A percentile compares a stretch with the other conserved stretches of the same genome.
Conservation (phyloP, 2,329 filamentous ascomycete species). For the Aspergillus candidus region DNA sequence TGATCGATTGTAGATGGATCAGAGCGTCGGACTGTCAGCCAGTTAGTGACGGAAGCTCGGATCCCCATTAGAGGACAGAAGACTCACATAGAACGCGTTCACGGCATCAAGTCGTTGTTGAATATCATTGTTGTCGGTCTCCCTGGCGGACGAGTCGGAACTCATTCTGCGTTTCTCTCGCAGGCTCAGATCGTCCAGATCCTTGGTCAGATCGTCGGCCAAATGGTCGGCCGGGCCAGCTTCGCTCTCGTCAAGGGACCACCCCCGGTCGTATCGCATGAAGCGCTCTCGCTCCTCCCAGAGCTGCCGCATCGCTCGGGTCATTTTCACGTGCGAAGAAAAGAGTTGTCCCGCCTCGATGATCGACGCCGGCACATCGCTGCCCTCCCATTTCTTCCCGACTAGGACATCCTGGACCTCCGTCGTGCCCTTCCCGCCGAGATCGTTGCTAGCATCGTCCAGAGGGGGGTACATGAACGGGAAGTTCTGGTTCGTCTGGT, state of each 20-base stretch:
- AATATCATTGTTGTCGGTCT: slow-evolving; percentile 35
- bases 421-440: slow-evolving; percentile 81
- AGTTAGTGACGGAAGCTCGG: neutral
- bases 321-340: slow-evolving; percentile 82
- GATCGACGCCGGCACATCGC: slow-evolving; percentile 85
- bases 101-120: slow-evolving; percentile 62
- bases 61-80: neutral
- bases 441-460: slow-evolving; percentile 79
- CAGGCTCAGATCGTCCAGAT: slow-evolving; percentile 16
- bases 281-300: slow-evolving; percentile 93
- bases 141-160: slow-evolving; percentile 15
- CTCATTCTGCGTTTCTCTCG: slow-evolving; percentile 13
- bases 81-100: slow-evolving; percentile 77
- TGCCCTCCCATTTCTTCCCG: slow-evolving; percentile 84
- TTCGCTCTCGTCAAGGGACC: slow-evolving; percentile 52
- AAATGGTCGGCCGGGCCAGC: slow-evolving; percentile 31
- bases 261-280: slow-evolving; percentile 86
- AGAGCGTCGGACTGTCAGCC: slow-evolving; percentile 60
- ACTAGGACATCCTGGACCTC: slow-evolving; percentile 74
- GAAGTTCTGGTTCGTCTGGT: slow-evolving; percentile 98
- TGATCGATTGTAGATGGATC: slow-evolving; percentile 82
- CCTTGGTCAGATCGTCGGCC: slow-evolving; percentile 38
- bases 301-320: slow-evolving; percentile 80
- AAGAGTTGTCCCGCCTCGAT: slow-evolving; percentile 92
- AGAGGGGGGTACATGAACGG: slow-evolving; percentile 95